phyloP scores from a whole-genome alignment of 2,329 filamentous ascomycete species.

The Cadophora malorum region DNA sequence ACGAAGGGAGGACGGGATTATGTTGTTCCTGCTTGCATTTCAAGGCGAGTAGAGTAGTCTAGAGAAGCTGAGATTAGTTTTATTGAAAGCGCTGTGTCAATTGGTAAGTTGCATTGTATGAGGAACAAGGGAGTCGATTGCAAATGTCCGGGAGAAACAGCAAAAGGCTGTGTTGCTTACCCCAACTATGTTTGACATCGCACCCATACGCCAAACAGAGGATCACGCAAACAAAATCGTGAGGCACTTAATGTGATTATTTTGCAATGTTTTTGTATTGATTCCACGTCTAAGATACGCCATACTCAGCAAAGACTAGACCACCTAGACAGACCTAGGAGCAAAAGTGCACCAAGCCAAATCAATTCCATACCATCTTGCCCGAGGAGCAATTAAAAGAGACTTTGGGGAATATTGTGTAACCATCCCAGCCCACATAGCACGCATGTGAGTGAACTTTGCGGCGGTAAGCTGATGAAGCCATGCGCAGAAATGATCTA shows the following conservation, averaged over 20 bases:
- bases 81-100: too few species aligned
- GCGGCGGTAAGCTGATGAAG: conserved; percentile 31
- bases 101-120: background rate
- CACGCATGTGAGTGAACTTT: conserved; percentile 29
- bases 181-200: background rate
- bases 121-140: background rate
- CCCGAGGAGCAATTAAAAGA: conserved; percentile 31
- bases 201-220: background rate
- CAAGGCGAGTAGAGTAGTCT: background rate
- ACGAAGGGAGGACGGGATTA: background rate
- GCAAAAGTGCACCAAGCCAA: conserved; percentile 26
- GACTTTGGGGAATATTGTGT: conserved; percentile 32
- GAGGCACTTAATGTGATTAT: conserved; percentile 20
- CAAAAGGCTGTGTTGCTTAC: background rate
- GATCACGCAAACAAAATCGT: background rate
- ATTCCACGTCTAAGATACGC: conserved; percentile 31
- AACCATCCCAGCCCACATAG: conserved; percentile 18
- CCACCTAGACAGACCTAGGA: conserved; percentile 23
- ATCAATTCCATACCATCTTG: conserved; percentile 30
- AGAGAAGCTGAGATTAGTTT: background rate
- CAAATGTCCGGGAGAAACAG: background rate
- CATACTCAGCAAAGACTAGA: conserved; percentile 27
- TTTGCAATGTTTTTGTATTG: conserved; percentile 43
- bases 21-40: background rate
- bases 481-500: conserved; percentile 40